Evolutionary conservation across 2,329 filamentous ascomycete species (phyloP), one percentile per base, ranked within the genome.

Genomic region (Acrocalymma vagum): DNA sequence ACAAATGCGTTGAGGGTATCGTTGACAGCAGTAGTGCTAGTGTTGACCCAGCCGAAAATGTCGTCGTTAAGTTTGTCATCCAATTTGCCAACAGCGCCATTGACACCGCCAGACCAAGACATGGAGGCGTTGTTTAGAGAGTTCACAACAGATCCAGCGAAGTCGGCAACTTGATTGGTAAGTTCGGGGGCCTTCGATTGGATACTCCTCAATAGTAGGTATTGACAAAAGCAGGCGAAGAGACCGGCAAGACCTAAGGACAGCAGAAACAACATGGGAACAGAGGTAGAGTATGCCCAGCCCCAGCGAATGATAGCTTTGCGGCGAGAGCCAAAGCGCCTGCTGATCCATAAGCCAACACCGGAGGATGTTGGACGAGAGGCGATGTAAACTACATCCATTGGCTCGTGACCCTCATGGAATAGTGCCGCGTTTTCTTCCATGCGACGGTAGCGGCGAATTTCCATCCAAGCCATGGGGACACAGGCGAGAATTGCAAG

Each of bases 351-450:
- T 65, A 96, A 80, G 26, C 92, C 93, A 18, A 80, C 73, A 2
- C 79, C 78, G 1, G 90, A 83, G 1, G 90, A 89, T 56, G 86
- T 83, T 2, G 93, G 91, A 15, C 90, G 83, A 22, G 90, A 92
- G 21, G 87, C 84, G 53, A 96, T 87, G 71, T 96, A 95, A 27
- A 95, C 83, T 23, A 92, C 84, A 64, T 97, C 93, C 79, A 96
- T 84, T 1, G 87, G 81, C 60, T 97, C 91, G 63, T 85, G 84
- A 20, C 83, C 80, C 39, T 86, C 77, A 53, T 80, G 75, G 54
- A 95, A 79, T 21, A 91, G 76, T 39, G 78, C 74, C 15, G 88
- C 82, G 43, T 86, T 85, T 53, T 85, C 76, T 66, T 86, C 82
- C 78, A 91, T 88, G 21, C 77, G 79, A 29, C 83, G 81, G 83